A percentile compares a stretch with the other conserved stretches of the same genome.
Conservation (phyloP, 140 eudicot genomes). For the Anethum foeniculum region DNA sequence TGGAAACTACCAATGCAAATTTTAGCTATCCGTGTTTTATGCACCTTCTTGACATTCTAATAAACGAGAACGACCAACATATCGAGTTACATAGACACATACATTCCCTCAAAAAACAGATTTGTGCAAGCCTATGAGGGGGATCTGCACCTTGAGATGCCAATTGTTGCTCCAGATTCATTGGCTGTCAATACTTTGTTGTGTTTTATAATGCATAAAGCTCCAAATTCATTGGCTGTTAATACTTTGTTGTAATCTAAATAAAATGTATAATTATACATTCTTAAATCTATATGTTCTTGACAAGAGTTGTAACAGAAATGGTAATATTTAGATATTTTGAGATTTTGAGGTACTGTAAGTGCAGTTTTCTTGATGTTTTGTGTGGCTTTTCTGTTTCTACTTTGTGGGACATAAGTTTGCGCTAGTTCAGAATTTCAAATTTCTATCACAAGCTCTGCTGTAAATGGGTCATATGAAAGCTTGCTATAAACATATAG, state of each 20-base stretch:
- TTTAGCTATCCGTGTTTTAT: neutral
- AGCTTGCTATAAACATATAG: neutral
- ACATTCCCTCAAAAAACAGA: neutral
- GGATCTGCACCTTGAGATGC: neutral
- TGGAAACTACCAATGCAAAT: slow-evolving; percentile 20
- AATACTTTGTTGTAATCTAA: neutral
- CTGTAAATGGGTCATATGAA: neutral
- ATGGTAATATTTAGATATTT: neutral
- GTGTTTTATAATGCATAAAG: neutral
- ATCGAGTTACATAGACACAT: neutral
- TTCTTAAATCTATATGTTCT: neutral
- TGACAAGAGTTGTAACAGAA: neutral
- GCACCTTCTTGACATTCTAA: neutral
- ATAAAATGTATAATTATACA: neutral
- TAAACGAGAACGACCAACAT: neutral
- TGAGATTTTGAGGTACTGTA: neutral
- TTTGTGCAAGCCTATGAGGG: neutral
- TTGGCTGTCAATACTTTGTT: neutral
- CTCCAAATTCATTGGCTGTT: neutral
- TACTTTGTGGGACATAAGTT: neutral
- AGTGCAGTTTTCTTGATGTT: neutral
- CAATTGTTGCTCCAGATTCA: neutral
- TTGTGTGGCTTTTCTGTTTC: neutral
- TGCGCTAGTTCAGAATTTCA: neutral
- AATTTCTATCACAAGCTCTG: neutral